These are phyloP conservation scores for Pestalotiopsis fici DNA, from an alignment of 2,329 filamentous ascomycete genomes.

Conservation along the genomic window DNA sequence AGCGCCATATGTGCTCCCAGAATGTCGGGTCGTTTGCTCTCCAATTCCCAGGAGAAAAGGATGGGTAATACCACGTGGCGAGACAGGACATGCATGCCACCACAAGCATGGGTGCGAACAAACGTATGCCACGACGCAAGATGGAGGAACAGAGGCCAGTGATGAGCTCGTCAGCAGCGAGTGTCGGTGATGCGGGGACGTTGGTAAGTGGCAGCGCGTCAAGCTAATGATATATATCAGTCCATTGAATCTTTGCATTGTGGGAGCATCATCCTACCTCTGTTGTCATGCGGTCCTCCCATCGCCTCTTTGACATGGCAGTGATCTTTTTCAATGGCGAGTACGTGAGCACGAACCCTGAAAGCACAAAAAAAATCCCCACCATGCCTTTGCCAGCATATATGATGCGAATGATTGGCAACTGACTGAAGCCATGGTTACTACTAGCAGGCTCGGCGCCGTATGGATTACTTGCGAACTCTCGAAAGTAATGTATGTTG, in stretches of 20 bases:
- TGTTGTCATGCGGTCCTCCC: not conserved
- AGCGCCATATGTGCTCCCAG: not conserved
- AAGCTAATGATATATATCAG: not conserved
- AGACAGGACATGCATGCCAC: not conserved
- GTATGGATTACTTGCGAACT: not conserved
- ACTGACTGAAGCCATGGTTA: not conserved
- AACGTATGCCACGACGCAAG: conserved; percentile 3
- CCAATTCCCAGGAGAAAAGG: not conserved
- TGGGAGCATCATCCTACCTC: not conserved
- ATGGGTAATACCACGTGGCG: not conserved
- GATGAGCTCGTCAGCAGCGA: not conserved
- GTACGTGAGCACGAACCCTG: conserved; percentile 2
- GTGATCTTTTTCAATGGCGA: not conserved
- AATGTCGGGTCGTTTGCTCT: not conserved
- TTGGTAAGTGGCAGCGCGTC: not conserved
- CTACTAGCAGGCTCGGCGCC: not conserved
- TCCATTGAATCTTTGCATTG: not conserved
- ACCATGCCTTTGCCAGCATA: conserved; percentile 6
- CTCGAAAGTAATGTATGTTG: not conserved
- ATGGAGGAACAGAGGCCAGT: not conserved
- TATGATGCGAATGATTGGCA: conserved; percentile 1
- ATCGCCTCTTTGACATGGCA: not conserved
- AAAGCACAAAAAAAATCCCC: conserved; percentile 8
- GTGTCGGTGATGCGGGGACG: not conserved
- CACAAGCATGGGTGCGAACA: not conserved